These are phyloP conservation scores for Metschnikowia sp. DNA, from an alignment of 805 yeast genomes.

Conservation along the genomic window DNA sequence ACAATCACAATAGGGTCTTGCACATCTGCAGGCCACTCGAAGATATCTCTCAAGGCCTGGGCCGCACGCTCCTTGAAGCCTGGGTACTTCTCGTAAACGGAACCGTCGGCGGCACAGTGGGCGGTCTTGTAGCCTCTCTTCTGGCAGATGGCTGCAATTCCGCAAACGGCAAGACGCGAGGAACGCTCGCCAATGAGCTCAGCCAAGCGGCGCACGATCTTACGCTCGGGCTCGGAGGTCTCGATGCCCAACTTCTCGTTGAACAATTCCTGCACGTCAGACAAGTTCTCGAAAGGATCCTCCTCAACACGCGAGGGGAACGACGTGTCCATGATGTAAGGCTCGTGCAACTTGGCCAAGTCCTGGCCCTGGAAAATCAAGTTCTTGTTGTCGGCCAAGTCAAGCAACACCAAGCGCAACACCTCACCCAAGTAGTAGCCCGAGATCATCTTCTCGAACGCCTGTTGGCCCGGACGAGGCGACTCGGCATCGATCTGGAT, in stretches of 20 bases:
- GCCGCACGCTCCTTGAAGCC: slow-evolving; percentile 88
- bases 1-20: slow-evolving; percentile 81
- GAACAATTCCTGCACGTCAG: slow-evolving; percentile 70
- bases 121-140: slow-evolving; percentile 76
- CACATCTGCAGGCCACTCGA: slow-evolving; percentile 61
- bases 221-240: slow-evolving; percentile 76
- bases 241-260: slow-evolving; percentile 52
- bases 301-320: slow-evolving; percentile 84
- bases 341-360: slow-evolving; percentile 52
- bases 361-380: slow-evolving; percentile 71
- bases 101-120: slow-evolving; percentile 96
- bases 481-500: slow-evolving; percentile 74
- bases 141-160: slow-evolving; percentile 89
- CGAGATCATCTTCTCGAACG: slow-evolving; percentile 95
- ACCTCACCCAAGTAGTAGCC: slow-evolving; percentile 96
- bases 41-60: slow-evolving; percentile 80
- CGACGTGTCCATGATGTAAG: slow-evolving; percentile 84
- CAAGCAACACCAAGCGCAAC: slow-evolving; percentile 74
- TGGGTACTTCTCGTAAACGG: slow-evolving; percentile 92
- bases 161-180: slow-evolving; percentile 89
- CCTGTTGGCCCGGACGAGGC: slow-evolving; percentile 95
- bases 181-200: slow-evolving; percentile 90
- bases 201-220: slow-evolving; percentile 75
- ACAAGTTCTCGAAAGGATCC: slow-evolving; percentile 81
- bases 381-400: slow-evolving; percentile 57